phyloP scores from a whole-genome alignment of 2,329 filamentous ascomycete genomes.

The Helminthosporium solani region DNA sequence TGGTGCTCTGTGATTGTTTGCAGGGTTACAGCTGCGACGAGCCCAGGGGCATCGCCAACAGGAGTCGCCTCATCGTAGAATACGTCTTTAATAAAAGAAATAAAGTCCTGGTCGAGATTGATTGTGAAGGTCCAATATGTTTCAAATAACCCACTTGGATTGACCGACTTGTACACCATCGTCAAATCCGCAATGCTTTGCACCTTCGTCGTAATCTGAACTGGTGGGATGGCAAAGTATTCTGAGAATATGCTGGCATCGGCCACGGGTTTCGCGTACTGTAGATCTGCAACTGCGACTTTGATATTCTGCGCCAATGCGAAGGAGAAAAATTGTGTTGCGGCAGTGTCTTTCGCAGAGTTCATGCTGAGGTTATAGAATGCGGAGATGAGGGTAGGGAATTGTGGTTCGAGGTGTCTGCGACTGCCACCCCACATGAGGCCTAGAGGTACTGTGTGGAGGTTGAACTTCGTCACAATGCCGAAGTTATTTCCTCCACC shows the following conservation, averaged over 20 bases:
- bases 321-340: conserved; percentile 32
- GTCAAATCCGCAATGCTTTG: conserved; percentile 24
- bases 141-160: conserved; percentile 21
- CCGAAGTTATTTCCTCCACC: conserved; percentile 40
- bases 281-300: conserved; percentile 22
- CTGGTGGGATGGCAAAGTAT: conserved; percentile 23
- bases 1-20: conserved; percentile 29
- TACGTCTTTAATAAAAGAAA: conserved; percentile 18
- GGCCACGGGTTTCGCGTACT: conserved; percentile 26
- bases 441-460: conserved; percentile 14
- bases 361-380: conserved; percentile 29
- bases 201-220: conserved; percentile 19
- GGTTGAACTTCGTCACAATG: conserved; percentile 32
- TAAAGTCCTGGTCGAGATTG: conserved; percentile 25
- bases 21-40: conserved; percentile 21
- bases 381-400: conserved; percentile 22
- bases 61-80: conserved; percentile 25
- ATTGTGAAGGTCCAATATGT: conserved; percentile 29
- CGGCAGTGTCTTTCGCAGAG: conserved; percentile 21
- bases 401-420: conserved; percentile 11
- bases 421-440: conserved; percentile 32
- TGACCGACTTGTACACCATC: conserved; percentile 15
- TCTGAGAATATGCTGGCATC: conserved; percentile 29
- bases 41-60: conserved; percentile 14
- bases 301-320: conserved; percentile 16